Percentiles rank a stretch among this genome's conserved stretches.
Evolutionary conservation across 2,329 filamentous ascomycete genomes (phyloP).

Genomic region (Sordariomycetes sp.): DNA sequence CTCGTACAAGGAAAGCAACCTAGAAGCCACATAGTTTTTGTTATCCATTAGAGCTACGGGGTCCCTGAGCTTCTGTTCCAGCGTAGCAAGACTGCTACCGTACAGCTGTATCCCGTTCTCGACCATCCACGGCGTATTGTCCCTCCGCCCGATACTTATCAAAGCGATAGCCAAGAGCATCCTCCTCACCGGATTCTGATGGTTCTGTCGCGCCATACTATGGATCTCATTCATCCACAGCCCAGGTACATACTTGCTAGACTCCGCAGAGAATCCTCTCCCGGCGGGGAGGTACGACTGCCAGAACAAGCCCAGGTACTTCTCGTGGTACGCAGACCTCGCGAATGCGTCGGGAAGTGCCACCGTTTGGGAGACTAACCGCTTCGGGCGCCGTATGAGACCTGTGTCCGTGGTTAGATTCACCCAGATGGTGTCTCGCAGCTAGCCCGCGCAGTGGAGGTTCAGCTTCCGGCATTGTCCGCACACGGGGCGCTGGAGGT

Average conservation of each 20-base stretch:
- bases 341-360: conserved; percentile 2
- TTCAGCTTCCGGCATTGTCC: conserved; percentile 9
- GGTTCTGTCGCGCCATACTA: conserved; percentile 5
- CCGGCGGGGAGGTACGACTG: conserved; percentile 7
- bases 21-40: neutral
- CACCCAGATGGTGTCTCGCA: conserved; percentile 9
- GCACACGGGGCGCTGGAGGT: conserved; percentile 8
- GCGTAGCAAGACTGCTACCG: conserved; percentile 2
- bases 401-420: conserved; percentile 2
- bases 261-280: neutral
- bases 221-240: conserved; percentile 7
- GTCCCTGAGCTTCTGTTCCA: neutral
- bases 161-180: conserved; percentile 7
- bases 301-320: conserved; percentile 9
- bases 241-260: conserved; percentile 3
- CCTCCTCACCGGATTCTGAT: neutral
- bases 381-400: neutral
- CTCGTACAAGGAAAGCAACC: conserved; percentile 7
- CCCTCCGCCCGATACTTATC: conserved; percentile 4
- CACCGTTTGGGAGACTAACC: neutral
- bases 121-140: conserved; percentile 7
- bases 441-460: conserved; percentile 8
- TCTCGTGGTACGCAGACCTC: conserved; percentile 8
- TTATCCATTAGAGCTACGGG: neutral
- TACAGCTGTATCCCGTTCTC: conserved; percentile 8